Base-by-base conservation (phyloP, 148 eudicot species). In the Simmondsia chinensis region DNA sequence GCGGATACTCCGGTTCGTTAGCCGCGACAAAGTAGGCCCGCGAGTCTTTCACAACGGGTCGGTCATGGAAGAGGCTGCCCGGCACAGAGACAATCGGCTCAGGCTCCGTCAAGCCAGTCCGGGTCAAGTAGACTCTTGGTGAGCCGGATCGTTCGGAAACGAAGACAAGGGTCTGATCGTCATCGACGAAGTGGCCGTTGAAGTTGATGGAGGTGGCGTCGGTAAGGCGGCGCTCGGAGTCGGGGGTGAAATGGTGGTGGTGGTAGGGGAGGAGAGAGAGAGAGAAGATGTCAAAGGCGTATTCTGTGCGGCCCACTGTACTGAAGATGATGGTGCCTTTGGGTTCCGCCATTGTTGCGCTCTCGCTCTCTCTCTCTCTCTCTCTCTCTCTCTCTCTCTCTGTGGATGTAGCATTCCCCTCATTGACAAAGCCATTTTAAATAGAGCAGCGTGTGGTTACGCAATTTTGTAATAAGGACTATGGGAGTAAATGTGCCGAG, bases 261-360 rank as follows among this genome's bases (percentile, higher is more conserved):
- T n/a, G n/a, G n/a, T n/a, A n/a, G n/a, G n/a, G 9, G 32, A 15
- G 6, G 38, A 74, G 68, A 15, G 41, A 29, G 57, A 70, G 17
- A 14, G 82, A 74, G 77, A 74, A 85, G 29, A 77, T 39, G 43
- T 85, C 95, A 51, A 79, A 79, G 33, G 83, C 87, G 55, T 68
- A 83, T 9, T 68, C 39, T n/a, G 59, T 15, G 20, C 81, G 64
- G 57, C 87, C 84, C 0, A 83, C 65, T 52, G 87, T 69, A 54
- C 79, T 33, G 79, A 73, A 83, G 39, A 71, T 23, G 53, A 83
- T 49, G 18, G 83, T 74, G 18, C 84, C 81, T 4, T 28, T 36
- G 8, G n/a, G n/a, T n/a, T n/a, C n/a, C n/a, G n/a, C n/a, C n/a
- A n/a, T n/a, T n/a, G n/a, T n/a, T n/a, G n/a, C n/a, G n/a, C n/a